Evolutionary conservation across 768 basidiomycete genomes (phyloP), one percentile per base, ranked within the genome.

Genomic region (Phanerochaete carnosa): DNA sequence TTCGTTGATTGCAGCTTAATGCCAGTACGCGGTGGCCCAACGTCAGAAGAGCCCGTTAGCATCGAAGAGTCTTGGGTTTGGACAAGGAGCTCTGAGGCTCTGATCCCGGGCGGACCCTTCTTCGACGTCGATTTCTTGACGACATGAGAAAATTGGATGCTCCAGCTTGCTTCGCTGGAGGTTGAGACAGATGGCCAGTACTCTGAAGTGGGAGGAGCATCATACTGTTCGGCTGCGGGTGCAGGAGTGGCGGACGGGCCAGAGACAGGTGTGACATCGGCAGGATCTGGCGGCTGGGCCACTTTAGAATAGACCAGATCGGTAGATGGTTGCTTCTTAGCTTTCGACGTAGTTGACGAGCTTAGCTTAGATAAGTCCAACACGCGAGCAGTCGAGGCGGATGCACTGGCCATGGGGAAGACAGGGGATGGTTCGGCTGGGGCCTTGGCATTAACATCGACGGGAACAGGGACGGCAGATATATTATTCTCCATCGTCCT

Each of bases 21-120:
- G 16, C 39, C 39, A 19, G 39, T 19, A 7, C 11, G 16, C 39
- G 19, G 19, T 19, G 5, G 47, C 6, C 3, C 47, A 49, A 25
- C 4, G 9, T 23, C 47, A 29, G 7, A 25, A 25, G 47, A 23
- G 11, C 6, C 8, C 25, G 47, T 26, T 11, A 25, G 26, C 23
- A 25, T 25, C 5, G 47, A 25, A 9, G 47, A 29, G 23, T 5
- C 6, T 25, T 49, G 6, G 26, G 47, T 25, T 5, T 5, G 47
- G 5, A 3, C 6, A 6, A 11, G 13, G 23, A 49, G 47, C 23
- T 49, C 45, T 8, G 45, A 26, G n/a, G 23, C 26, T 32, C n/a
- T n/a, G 45, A 66, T 43, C n/a, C 65, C 65, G 5, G 65, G 65
- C n/a, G 65, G 65, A 1, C 65, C 65, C 39, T 57, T 64, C 45